phyloP scores from a whole-genome alignment of 2,329 filamentous ascomycete genomes.

The Paecilomyces fulvus region DNA sequence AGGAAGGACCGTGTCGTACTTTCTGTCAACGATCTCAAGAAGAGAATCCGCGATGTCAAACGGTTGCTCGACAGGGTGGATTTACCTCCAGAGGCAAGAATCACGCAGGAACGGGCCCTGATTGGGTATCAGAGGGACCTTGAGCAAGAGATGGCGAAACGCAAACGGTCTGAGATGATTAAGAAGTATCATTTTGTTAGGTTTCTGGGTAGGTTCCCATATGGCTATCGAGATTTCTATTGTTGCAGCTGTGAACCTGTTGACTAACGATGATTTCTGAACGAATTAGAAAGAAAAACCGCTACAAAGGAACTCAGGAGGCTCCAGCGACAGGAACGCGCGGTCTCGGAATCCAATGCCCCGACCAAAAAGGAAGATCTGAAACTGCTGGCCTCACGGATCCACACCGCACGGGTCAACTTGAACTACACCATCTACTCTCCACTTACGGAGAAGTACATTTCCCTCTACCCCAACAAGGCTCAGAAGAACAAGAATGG shows the following conservation, averaged over 20 bases:
- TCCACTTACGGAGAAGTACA: conserved; percentile 52
- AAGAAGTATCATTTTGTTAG: conserved; percentile 57
- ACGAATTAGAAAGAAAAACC: conserved; percentile 30
- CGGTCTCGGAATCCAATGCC: conserved; percentile 24
- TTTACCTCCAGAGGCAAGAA: conserved; percentile 47
- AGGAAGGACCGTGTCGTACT: conserved; percentile 11
- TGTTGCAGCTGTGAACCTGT: neutral
- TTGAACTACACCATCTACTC: conserved; percentile 56
- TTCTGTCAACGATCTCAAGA: conserved; percentile 45
- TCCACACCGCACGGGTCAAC: conserved; percentile 48
- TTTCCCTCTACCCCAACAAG: conserved; percentile 44
- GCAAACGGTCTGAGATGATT: conserved; percentile 48
- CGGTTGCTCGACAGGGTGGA: conserved; percentile 42
- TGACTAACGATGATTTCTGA: conserved; percentile 3
- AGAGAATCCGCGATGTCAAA: conserved; percentile 47
- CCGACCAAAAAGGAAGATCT: conserved; percentile 17
- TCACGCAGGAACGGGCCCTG: conserved; percentile 53
- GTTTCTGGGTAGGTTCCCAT: conserved; percentile 45
- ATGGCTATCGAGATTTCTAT: neutral
- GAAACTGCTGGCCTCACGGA: conserved; percentile 21
- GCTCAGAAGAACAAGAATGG: conserved; percentile 20
- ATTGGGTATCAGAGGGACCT: conserved; percentile 50
- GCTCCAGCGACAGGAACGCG: conserved; percentile 30
- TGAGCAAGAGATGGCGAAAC: conserved; percentile 39
- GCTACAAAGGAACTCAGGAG: conserved; percentile 32